Percentiles rank a stretch among this genome's conserved stretches.
Evolutionary conservation across 352 stramenopile species (phyloP).

Genomic region (Pythium rishiriense): DNA sequence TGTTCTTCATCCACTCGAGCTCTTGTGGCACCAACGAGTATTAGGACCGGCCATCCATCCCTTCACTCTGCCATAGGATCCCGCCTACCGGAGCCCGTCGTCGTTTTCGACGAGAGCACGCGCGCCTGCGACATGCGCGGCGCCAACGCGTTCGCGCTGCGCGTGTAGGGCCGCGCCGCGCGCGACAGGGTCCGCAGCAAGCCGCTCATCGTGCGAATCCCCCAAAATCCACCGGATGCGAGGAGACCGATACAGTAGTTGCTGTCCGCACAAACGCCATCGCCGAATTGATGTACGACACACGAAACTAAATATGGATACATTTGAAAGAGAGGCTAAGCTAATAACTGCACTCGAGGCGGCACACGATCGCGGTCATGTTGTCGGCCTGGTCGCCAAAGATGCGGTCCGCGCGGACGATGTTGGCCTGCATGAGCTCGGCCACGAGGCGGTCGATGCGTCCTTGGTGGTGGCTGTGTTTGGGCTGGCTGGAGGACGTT

Average conservation of each 20-base stretch:
- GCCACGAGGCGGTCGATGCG: constrained; percentile 35
- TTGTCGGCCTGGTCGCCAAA: constrained; percentile 89
- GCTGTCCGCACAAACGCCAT: constrained; percentile 13
- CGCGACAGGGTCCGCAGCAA: constrained; percentile 19
- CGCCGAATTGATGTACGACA: constrained; percentile 15
- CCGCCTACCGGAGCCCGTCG: constrained; percentile 15
- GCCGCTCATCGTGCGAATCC: constrained; percentile 20
- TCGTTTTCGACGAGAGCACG: constrained; percentile 15
- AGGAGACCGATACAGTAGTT: too few species aligned
- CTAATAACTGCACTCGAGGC: constrained; percentile 29
- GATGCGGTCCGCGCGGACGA: constrained; percentile 51
- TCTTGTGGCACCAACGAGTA: constrained; percentile 28
- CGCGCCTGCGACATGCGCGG: constrained; percentile 1
- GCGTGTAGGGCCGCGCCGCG: constrained; percentile 3
- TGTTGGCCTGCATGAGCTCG: constrained; percentile 64
- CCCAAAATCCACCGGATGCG: not conserved
- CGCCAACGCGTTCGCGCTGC: constrained; percentile 18
- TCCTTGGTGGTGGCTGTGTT: constrained; percentile 10
- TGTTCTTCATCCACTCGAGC: constrained; percentile 77
- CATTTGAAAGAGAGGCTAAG: constrained; percentile 8
- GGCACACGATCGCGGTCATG: constrained; percentile 83
- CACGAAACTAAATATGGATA: constrained; percentile 8
- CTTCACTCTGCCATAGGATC: not conserved
- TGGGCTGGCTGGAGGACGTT: not conserved
- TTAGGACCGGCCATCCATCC: not conserved